phyloP scores from a whole-genome alignment of 176 grass and related monocot species.

The Raddia guianensis region DNA sequence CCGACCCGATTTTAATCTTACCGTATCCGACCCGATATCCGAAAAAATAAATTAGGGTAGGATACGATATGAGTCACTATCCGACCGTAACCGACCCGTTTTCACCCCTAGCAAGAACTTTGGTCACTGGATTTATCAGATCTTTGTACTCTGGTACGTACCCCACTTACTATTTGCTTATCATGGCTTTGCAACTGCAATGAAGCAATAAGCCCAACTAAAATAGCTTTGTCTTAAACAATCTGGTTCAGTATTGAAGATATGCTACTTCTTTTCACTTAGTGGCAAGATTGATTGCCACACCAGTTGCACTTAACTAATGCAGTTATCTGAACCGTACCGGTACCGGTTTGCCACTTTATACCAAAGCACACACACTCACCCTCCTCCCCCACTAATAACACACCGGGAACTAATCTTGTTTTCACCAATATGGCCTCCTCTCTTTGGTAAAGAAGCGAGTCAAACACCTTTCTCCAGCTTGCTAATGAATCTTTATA shows the following conservation, averaged over 20 bases:
- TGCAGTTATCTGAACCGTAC: slow-evolving; percentile 38
- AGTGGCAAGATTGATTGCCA: slow-evolving; percentile 61
- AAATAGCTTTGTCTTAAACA: slow-evolving; percentile 47
- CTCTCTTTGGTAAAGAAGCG: slow-evolving; percentile 42
- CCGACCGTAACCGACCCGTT: no score
- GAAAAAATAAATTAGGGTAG: no score
- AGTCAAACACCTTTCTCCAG: slow-evolving; percentile 20
- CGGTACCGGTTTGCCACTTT: slow-evolving; percentile 41
- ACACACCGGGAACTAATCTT: slow-evolving; percentile 32
- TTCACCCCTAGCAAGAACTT: not conserved
- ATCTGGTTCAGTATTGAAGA: slow-evolving; percentile 41
- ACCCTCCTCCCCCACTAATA: slow-evolving; percentile 22
- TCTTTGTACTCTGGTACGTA: slow-evolving; percentile 14
- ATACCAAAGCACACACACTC: slow-evolving; percentile 43
- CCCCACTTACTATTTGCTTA: slow-evolving; percentile 23
- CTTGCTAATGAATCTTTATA: slow-evolving; percentile 28
- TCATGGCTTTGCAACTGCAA: slow-evolving; percentile 29
- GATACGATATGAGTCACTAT: no score
- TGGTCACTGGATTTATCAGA: not conserved
- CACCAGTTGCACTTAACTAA: slow-evolving; percentile 51
- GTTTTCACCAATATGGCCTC: slow-evolving; percentile 28
- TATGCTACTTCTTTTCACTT: slow-evolving; percentile 55
- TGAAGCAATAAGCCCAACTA: slow-evolving; percentile 29
- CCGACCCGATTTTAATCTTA: no score
- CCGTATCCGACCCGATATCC: no score